Evolutionary conservation across 345 rosid genomes (phyloP).

Genomic region (Ceriops tagal): DNA sequence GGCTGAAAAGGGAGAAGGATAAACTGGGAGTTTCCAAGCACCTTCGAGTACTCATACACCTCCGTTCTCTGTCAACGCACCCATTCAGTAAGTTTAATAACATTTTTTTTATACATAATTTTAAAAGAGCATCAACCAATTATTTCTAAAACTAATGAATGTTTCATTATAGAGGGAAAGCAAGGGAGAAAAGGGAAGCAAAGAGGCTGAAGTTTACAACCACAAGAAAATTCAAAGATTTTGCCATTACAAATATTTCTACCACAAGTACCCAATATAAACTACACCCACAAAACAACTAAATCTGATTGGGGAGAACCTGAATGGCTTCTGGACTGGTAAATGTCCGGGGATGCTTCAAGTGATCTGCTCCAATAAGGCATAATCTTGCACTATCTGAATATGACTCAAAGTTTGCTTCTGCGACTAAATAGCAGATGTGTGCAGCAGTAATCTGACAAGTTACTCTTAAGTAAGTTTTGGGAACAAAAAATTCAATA

Average conservation of each 20-base stretch:
- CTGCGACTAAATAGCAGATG: slow-evolving; percentile 75
- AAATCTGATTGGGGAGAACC: slow-evolving; percentile 32
- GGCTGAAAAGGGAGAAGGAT: slow-evolving; percentile 87
- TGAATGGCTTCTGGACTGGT: slow-evolving; percentile 82
- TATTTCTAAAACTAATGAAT: too few relatives aligned
- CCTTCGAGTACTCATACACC: slow-evolving; percentile 89
- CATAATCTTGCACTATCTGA: slow-evolving; percentile 79
- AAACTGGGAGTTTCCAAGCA: slow-evolving; percentile 94
- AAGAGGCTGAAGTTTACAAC: too few relatives aligned
- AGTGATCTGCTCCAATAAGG: slow-evolving; percentile 82
- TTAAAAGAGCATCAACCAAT: too few relatives aligned
- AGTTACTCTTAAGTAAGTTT: slow-evolving; percentile 24
- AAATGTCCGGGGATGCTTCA: slow-evolving; percentile 74
- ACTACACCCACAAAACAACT: not conserved
- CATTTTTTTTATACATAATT: too few relatives aligned
- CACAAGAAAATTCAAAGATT: too few relatives aligned
- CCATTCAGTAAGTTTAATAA: slow-evolving; percentile 25
- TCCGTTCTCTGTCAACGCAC: slow-evolving; percentile 82
- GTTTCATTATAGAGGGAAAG: not conserved
- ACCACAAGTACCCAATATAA: not conserved
- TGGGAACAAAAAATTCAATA: slow-evolving; percentile 17
- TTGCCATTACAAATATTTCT: too few relatives aligned
- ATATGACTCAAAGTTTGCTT: slow-evolving; percentile 76
- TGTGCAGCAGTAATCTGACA: slow-evolving; percentile 76
- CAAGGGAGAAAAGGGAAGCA: not conserved